Conservation (phyloP, 495 filamentous ascomycete genomes). For the Penicillium coffeae region DNA sequence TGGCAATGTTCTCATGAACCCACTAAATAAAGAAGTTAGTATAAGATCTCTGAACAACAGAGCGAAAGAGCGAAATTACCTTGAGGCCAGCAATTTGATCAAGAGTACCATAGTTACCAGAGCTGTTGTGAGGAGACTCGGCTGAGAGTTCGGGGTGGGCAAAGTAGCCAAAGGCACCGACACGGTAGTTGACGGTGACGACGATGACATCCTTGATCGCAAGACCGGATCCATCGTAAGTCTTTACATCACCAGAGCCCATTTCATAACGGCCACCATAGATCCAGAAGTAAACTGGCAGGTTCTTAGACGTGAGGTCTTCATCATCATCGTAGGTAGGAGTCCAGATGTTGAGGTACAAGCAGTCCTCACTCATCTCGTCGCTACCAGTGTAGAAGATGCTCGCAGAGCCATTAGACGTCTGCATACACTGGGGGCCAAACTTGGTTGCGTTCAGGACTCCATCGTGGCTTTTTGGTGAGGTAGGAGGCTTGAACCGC, state of each 20-base stretch:
- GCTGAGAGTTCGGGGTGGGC: constrained; percentile 13
- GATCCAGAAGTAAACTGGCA: constrained; percentile 28
- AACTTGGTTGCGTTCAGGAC: constrained; percentile 18
- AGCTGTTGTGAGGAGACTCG: constrained; percentile 29
- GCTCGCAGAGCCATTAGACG: constrained; percentile 16
- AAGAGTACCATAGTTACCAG: constrained; percentile 36
- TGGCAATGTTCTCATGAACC: constrained; percentile 4
- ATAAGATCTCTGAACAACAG: too few species aligned
- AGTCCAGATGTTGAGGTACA: constrained; percentile 25
- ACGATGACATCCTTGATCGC: constrained; percentile 28
- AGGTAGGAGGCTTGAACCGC: constrained; percentile 24
- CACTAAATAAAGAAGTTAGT: constrained; percentile 22
- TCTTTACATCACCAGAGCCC: constrained; percentile 21
- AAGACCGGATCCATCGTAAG: constrained; percentile 26
- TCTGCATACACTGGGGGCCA: constrained; percentile 25
- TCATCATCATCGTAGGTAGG: not conserved
- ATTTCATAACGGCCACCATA: constrained; percentile 27
- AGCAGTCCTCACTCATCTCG: constrained; percentile 24
- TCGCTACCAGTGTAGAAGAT: constrained; percentile 13
- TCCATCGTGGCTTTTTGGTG: constrained; percentile 9
- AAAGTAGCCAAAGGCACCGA: constrained; percentile 35
- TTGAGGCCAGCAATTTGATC: too few species aligned
- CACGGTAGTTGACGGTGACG: constrained; percentile 30
- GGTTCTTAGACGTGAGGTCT: not conserved
- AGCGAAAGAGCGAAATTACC: too few species aligned